Conservation (phyloP, 1,284 basidiomycete species). For the Pseudozyma tsukubaensis region DNA sequence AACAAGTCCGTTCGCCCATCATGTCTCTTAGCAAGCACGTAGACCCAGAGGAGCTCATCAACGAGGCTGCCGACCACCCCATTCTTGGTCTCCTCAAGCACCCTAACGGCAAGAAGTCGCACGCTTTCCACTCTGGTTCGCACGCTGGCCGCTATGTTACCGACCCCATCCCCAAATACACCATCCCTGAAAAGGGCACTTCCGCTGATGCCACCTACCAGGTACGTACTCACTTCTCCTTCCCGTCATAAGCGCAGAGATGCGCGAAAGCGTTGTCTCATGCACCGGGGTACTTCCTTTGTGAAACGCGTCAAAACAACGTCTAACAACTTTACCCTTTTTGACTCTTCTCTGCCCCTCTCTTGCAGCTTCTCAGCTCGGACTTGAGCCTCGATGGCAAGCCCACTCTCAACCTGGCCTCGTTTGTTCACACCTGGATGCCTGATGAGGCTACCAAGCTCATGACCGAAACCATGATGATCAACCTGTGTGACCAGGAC, state of each 20-base stretch:
- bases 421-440: slow-evolving; percentile 73
- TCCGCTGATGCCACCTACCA: slow-evolving; percentile 69
- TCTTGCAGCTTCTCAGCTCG: slow-evolving; percentile 78
- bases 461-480: slow-evolving; percentile 75
- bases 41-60: slow-evolving; percentile 59
- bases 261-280: too few relatives aligned
- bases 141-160: slow-evolving; percentile 64
- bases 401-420: slow-evolving; percentile 82
- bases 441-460: slow-evolving; percentile 70
- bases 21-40: slow-evolving; percentile 66
- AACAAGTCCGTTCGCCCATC: background rate
- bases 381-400: slow-evolving; percentile 77
- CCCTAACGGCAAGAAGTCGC: slow-evolving; percentile 24
- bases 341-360: background rate
- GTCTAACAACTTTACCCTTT: too few relatives aligned
- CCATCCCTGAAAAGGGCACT: slow-evolving; percentile 69
- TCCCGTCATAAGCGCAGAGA: background rate
- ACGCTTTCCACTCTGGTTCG: slow-evolving; percentile 31
- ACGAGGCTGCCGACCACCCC: slow-evolving; percentile 59
- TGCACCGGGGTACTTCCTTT: too few relatives aligned
- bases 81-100: slow-evolving; percentile 43
- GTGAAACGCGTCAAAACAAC: too few relatives aligned
- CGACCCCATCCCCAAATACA: slow-evolving; percentile 69
- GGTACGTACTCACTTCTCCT: slow-evolving; percentile 6
- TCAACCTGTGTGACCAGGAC: slow-evolving; percentile 83